Base-by-base conservation (phyloP, 176 grass and related monocot species). In the Poa pratensis region DNA sequence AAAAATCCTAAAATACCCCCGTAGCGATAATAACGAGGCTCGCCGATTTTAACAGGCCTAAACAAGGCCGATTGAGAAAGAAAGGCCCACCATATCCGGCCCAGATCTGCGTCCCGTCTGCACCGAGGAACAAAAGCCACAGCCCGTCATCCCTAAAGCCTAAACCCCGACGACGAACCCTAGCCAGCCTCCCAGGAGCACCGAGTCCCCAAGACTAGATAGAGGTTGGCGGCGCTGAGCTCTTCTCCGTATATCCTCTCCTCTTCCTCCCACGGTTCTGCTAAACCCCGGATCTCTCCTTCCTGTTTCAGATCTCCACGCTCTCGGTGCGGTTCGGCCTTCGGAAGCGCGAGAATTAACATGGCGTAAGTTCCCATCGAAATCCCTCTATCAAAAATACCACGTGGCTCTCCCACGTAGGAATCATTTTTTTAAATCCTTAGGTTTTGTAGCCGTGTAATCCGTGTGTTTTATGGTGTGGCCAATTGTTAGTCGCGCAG, bases 111-210 rank as follows among this genome's bases (percentile, higher is more conserved):
- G 22, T 61, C 48, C 77, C 14, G 13, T 30, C 17, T 14, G 24
- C 37, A 11, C 20, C 40, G 39, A 35, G 14, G 3, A 7, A 69
- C 30, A 79, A 85, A 85, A 49, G n/a, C 4, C 51, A 7, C 46
- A 10, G 17, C 72, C 72, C 72, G 24, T 19, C 24, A 8, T 30
- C 11, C 30, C 30, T 30, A 30, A 30, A 30, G 30, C 48, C 57
- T 18, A 69, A 69, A 69, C 62, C 63, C 45, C 30, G n/a, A 64
- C 13, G 22, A 55, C 20, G 69, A 84, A 76, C 83, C 83, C 66
- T 84, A 92, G 55, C 83, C 79, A 92, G 37, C 83, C 79, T 82
- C 87, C 84, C 88, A 81, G 80, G 55, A 79, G 37, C 37, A 3
- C 46, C 45, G 14, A 55, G 69, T 72, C 78, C 73, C 43, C 69